phyloP scores from a whole-genome alignment of 768 basidiomycete species.

The Rhizopogon salebrosus region DNA sequence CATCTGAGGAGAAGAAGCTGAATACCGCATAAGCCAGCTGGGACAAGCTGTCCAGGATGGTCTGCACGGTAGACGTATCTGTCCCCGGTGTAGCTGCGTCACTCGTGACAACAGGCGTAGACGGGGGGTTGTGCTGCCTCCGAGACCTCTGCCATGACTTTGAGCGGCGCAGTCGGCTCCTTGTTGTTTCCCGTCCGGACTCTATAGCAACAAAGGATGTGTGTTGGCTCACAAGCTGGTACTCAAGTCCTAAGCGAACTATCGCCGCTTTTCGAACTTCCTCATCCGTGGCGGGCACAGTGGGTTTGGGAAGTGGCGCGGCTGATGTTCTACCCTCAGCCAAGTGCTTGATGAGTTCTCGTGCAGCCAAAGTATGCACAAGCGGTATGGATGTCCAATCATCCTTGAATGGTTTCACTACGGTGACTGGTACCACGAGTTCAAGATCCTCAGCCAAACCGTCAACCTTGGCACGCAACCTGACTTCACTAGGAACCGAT shows the following conservation, averaged over 20 bases:
- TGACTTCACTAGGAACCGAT: slow-evolving; percentile 22
- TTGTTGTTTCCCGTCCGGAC: slow-evolving; percentile 17
- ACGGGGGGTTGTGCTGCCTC: neutral
- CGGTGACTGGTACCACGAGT: slow-evolving; percentile 14
- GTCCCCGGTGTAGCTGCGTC: neutral
- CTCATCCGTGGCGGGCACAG: slow-evolving; percentile 20
- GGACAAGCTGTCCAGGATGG: slow-evolving; percentile 12
- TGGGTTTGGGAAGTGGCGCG: slow-evolving; percentile 28
- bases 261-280: slow-evolving; percentile 40
- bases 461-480: slow-evolving; percentile 22
- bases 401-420: slow-evolving; percentile 21
- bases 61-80: slow-evolving; percentile 9
- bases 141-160: slow-evolving; percentile 15
- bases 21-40: slow-evolving; percentile 15
- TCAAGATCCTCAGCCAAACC: slow-evolving; percentile 15
- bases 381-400: slow-evolving; percentile 21
- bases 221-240: slow-evolving; percentile 45
- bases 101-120: neutral
- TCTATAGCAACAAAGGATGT: slow-evolving; percentile 58
- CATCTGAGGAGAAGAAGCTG: slow-evolving; percentile 1
- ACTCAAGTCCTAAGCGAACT: slow-evolving; percentile 43
- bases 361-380: slow-evolving; percentile 52
- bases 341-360: slow-evolving; percentile 48
- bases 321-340: slow-evolving; percentile 22
- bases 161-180: slow-evolving; percentile 4